phyloP scores from a whole-genome alignment of 768 basidiomycete species.

The Phlebiopsis flavidoalba region DNA sequence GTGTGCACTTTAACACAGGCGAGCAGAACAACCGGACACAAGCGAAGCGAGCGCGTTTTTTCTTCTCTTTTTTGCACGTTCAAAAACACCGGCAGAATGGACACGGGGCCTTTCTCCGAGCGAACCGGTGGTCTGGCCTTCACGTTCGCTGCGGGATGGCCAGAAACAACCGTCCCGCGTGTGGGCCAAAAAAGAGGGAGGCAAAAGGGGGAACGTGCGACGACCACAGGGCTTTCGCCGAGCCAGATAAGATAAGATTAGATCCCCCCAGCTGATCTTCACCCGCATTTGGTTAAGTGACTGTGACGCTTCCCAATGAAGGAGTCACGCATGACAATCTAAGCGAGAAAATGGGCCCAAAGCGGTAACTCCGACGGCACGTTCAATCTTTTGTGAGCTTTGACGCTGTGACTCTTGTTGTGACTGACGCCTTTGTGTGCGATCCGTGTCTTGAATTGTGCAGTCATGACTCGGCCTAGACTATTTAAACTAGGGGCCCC shows the following conservation, averaged over 20 bases:
- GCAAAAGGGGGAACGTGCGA: slow-evolving; percentile 7
- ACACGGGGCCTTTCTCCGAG: background rate
- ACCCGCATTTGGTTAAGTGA: background rate
- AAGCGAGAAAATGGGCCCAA: background rate
- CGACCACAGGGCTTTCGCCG: background rate
- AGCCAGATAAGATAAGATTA: slow-evolving; percentile 11
- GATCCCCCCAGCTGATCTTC: background rate
- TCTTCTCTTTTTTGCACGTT: background rate
- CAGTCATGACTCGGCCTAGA: slow-evolving; percentile 1
- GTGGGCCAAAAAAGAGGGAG: background rate
- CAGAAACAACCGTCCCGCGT: background rate
- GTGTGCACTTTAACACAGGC: background rate
- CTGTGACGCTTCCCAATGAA: background rate
- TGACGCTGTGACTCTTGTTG: background rate
- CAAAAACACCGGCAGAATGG: background rate
- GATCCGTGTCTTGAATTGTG: slow-evolving; percentile 4
- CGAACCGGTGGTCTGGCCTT: background rate
- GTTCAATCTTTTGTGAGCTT: background rate
- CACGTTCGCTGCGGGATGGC: slow-evolving; percentile 1
- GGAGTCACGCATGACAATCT: background rate
- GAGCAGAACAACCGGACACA: background rate
- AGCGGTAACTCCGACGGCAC: background rate
- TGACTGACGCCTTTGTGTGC: slow-evolving; percentile 3
- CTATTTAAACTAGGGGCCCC: background rate
- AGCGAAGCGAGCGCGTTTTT: background rate